Conservation (phyloP, 2,329 filamentous ascomycete genomes). For the Zymoseptoria ardabiliae region DNA sequence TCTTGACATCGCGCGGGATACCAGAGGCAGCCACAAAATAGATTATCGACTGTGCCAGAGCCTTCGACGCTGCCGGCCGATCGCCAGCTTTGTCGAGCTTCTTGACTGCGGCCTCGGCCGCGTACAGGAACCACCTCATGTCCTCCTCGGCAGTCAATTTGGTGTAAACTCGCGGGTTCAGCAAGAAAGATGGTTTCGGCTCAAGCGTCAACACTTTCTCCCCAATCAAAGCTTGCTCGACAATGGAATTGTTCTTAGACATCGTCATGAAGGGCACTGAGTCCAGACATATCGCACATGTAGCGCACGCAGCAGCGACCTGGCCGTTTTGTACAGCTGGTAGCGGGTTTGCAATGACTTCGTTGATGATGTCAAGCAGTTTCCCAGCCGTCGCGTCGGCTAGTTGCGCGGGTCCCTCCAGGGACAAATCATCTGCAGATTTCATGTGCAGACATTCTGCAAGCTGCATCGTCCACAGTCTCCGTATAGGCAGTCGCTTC, state of each 20-base stretch:
- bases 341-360: conserved; percentile 69
- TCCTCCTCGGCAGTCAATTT: conserved; percentile 72
- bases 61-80: conserved; percentile 23
- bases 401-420: conserved; percentile 41
- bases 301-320: conserved; percentile 71
- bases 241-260: conserved; percentile 49
- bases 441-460: conserved; percentile 63
- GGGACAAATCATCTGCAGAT: conserved; percentile 41
- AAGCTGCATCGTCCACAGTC: conserved; percentile 69
- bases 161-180: conserved; percentile 77
- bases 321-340: conserved; percentile 74
- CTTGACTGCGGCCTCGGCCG: conserved; percentile 55
- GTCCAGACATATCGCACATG: conserved; percentile 54
- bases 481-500: conserved; percentile 71
- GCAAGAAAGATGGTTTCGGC: conserved; percentile 80
- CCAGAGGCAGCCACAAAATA: conserved; percentile 62
- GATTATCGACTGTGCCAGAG: conserved; percentile 80
- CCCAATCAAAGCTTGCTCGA: conserved; percentile 56
- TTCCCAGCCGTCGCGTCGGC: conserved; percentile 46
- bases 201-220: conserved; percentile 60
- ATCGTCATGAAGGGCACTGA: conserved; percentile 46
- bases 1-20: conserved; percentile 56
- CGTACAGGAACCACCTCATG: conserved; percentile 65
- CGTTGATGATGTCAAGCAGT: conserved; percentile 65
- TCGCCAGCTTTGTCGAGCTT: conserved; percentile 30